Evolutionary conservation across 2,329 filamentous ascomycete species (phyloP), one percentile per base, ranked within the genome.

Genomic region (Botrytis pseudocinerea): DNA sequence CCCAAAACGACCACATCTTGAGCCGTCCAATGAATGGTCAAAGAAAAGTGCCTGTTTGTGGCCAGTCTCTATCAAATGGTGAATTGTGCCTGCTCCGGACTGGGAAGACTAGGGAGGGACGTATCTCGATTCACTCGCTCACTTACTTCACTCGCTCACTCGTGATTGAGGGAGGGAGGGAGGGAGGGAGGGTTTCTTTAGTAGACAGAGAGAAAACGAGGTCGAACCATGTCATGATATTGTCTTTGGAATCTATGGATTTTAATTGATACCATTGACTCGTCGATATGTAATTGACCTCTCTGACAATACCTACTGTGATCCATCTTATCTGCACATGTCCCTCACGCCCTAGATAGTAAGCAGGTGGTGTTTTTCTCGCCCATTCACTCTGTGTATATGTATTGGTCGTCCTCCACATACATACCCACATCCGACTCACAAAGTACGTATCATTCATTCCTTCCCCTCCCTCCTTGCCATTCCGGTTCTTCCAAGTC

Each of bases 21-120:
- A 44, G 42, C 32, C 32, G 46, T 48, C 62, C 62, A 65, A 48
- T 65, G 10, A 65, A 18, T 65, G 28, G 35, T 65, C 62, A 48
- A 48, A 65, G 62, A 46, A 65, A 48, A 35, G 28, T n/a, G 12
- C 48, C n/a, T 35, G 42, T 32, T 65, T 35, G 35, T 48, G 20
- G 42, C 9, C n/a, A 32, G 40, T 28, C 16, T 42, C 20, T 40
- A 38, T 40, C 59, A 18, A 61, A 40, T 40, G 35, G 40, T n/a
- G 0, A 16, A 40, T 44, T 44, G 28, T 14, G 28, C n/a, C 48
- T 54, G 48, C 48, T 28, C n/a, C n/a, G n/a, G n/a, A 57, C 51
- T 28, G 32, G 51, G 51, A 6, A 57, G 14, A 57, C 51, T 57
- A 57, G 51, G 51, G 12, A 57, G 14, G 51, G 25, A 57, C 5